phyloP scores from a whole-genome alignment of 306 rosid species.

The Cicer chorassanicum region DNA sequence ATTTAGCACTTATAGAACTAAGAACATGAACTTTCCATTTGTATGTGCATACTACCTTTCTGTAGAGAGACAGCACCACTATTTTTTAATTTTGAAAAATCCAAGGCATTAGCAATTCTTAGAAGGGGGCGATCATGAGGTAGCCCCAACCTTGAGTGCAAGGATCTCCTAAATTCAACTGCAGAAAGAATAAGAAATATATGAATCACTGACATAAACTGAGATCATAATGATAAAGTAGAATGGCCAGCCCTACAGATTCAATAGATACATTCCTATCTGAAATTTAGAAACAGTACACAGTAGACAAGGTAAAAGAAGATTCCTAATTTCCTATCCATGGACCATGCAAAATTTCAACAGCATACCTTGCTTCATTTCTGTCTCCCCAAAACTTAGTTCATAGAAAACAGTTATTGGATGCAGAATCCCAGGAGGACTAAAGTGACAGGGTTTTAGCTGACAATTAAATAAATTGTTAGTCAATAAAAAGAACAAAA shows the following conservation, averaged over 20 bases:
- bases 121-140: constrained; percentile 91
- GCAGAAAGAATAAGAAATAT: constrained; percentile 47
- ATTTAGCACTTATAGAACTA: constrained; percentile 33
- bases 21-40: constrained; percentile 22
- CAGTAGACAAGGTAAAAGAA: constrained; percentile 27
- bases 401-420: constrained; percentile 81
- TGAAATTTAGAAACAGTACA: constrained; percentile 18
- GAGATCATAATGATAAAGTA: constrained; percentile 25
- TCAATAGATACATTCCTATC: constrained; percentile 13
- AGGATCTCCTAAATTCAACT: constrained; percentile 88
- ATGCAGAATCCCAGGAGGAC: constrained; percentile 87
- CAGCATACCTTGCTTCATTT: constrained; percentile 86
- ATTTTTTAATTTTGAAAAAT: constrained; percentile 58
- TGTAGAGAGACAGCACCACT: constrained; percentile 50
- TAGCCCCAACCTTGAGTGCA: constrained; percentile 84
- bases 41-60: constrained; percentile 61
- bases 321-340: constrained; percentile 27
- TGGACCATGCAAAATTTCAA: constrained; percentile 27
- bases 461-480: constrained; percentile 53
- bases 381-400: constrained; percentile 91
- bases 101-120: constrained; percentile 83
- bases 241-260: constrained; percentile 11
- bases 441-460: constrained; percentile 76
- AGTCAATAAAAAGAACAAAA: constrained; percentile 31
- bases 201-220: constrained; percentile 24